These are phyloP conservation scores for Xylaria venustula DNA, from an alignment of 495 filamentous ascomycete species.

Conservation along the genomic window DNA sequence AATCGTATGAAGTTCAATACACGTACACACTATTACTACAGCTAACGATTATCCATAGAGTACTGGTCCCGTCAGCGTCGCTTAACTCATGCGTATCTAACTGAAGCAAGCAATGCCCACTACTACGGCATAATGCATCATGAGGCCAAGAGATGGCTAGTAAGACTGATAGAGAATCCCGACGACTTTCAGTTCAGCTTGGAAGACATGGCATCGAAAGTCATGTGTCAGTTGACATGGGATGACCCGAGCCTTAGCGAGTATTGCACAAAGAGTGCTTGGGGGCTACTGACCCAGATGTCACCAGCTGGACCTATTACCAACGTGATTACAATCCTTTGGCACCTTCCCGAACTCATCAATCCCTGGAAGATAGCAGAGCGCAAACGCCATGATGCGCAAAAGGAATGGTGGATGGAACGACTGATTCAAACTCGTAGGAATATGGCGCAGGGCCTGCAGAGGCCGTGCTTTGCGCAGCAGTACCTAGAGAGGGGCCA, in stretches of 20 bases:
- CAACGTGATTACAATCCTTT: conserved; percentile 41
- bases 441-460: conserved; percentile 23
- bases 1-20: conserved; percentile 29
- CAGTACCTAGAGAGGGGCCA: conserved; percentile 38
- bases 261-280: conserved; percentile 36
- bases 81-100: conserved; percentile 38
- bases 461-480: conserved; percentile 35
- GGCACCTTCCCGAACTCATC: conserved; percentile 35
- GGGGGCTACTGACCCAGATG: conserved; percentile 42
- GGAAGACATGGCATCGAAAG: conserved; percentile 41
- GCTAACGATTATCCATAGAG: conserved; percentile 17
- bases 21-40: not conserved
- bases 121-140: conserved; percentile 41
- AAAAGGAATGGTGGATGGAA: conserved; percentile 41
- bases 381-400: conserved; percentile 39
- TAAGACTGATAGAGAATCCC: conserved; percentile 33
- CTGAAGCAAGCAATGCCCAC: conserved; percentile 35
- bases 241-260: conserved; percentile 35
- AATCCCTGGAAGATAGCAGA: conserved; percentile 45
- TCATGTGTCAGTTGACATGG: conserved; percentile 44
- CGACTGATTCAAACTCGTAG: conserved; percentile 22
- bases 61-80: conserved; percentile 41
- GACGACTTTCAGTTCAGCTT: conserved; percentile 37
- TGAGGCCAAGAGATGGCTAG: conserved; percentile 42
- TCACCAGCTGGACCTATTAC: conserved; percentile 45